Base-by-base conservation (phyloP, 108 stramenopile genomes). In the Thalassiosira profunda region DNA sequence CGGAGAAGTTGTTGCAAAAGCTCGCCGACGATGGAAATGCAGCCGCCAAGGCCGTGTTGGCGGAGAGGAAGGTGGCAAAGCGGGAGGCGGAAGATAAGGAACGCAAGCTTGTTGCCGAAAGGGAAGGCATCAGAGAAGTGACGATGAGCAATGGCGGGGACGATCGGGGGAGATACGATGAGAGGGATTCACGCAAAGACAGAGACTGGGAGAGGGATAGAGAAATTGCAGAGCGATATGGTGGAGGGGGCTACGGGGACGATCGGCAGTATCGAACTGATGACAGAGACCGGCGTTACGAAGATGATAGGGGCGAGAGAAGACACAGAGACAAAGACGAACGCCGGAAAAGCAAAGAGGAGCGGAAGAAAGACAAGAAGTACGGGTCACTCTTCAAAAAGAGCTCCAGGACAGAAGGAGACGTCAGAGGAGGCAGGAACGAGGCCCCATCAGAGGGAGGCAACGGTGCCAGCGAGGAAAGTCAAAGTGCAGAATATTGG, bases 341-440 rank as follows among this genome's bases (percentile, higher is more conserved):
- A 15, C 30, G n/a, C 25, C 29, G 40, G 20, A 60, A 60, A 11
- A 29, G 65, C 28, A 66, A 55, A 10, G 51, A 63, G 36, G 34
- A 21, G 25, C 29, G 35, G 44, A 65, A 68, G 41, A 69, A 76
- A 36, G 68, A 72, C 5, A 67, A 70, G 26, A 79, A 73, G 34
- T 89, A 89, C 53, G 91, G 88, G 18, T 80, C 80, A 12, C 56
- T 93, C 21, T 90, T 93, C 82, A 93, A 90, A 45, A 28, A 63
- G 20, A 73, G 36, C 9, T 35, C 70, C 15, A 49, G 15, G 48
- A 38, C 5, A 17, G 28, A 24, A 40, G 28, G 8, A 76, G 25
- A 4, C 63, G 51, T 29, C 47, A 58, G 12, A 31, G 43, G 21
- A 56, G 20, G n/a, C 58, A 51, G 23, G 14, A 45, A 11, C 25